A percentile compares a stretch with the other conserved stretches of the same genome.
Evolutionary conservation across 2,329 filamentous ascomycete species (phyloP).

Genomic region (Phaeoacremonium minimum): DNA sequence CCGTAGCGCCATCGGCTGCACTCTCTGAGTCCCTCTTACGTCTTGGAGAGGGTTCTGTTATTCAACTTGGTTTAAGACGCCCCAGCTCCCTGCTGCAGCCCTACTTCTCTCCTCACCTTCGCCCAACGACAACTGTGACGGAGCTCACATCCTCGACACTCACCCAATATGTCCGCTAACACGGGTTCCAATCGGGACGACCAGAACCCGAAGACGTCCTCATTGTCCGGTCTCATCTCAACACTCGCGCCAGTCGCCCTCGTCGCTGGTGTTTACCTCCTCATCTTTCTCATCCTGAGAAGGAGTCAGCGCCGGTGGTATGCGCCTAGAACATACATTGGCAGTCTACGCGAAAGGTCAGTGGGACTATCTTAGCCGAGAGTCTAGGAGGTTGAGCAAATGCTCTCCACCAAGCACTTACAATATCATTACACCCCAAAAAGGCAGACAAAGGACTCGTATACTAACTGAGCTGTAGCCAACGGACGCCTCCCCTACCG

Average conservation of each 20-base stretch:
- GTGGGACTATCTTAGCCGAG: conserved; percentile 1
- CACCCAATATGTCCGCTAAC: conserved; percentile 4
- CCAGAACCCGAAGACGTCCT: not conserved
- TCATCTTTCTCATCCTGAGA: conserved; percentile 39
- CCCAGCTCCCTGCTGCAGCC: no score
- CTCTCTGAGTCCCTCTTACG: no score
- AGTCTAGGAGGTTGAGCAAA: not conserved
- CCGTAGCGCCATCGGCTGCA: no score
- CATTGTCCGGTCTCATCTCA: conserved; percentile 25
- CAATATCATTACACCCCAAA: no score
- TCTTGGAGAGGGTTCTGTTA: no score
- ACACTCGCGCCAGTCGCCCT: conserved; percentile 34
- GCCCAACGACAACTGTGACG: no score
- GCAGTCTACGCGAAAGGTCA: conserved; percentile 36
- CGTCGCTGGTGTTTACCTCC: conserved; percentile 32
- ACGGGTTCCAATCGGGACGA: not conserved
- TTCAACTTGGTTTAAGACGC: no score
- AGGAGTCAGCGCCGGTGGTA: conserved; percentile 41
- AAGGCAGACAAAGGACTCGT: no score
- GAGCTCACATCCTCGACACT: no score
- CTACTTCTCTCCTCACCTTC: no score
- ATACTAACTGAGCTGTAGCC: conserved; percentile 29
- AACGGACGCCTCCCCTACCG: conserved; percentile 56
- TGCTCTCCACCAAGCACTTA: not conserved
- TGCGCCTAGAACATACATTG: conserved; percentile 45